These are phyloP conservation scores for Cladochytrium replicatum DNA, from an alignment of 192 early-diverging fungal species.

Conservation along the genomic window DNA sequence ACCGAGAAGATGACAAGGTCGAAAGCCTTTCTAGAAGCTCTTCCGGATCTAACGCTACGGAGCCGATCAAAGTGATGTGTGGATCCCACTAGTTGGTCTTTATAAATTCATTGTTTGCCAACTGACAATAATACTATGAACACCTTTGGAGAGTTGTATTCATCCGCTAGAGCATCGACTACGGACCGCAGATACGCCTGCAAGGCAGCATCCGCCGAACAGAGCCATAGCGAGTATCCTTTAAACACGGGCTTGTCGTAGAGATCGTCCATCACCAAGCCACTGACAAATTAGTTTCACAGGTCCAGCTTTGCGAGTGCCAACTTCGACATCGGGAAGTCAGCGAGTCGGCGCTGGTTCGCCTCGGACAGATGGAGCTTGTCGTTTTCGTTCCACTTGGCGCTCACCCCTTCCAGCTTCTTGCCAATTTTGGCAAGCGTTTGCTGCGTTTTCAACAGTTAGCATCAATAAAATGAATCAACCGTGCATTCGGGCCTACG, in stretches of 20 bases:
- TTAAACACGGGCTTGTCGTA: too few relatives aligned
- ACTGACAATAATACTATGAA: too few relatives aligned
- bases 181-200: too few relatives aligned
- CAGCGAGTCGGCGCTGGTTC: conserved; percentile 33
- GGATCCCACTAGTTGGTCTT: conserved; percentile 15
- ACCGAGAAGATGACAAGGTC: too few relatives aligned
- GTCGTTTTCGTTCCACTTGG: conserved; percentile 40
- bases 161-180: too few relatives aligned
- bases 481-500: conserved; percentile 19
- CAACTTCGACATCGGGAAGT: conserved; percentile 35
- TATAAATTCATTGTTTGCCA: too few relatives aligned
- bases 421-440: conserved; percentile 43
- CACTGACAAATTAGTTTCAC: conserved; percentile 28
- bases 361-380: conserved; percentile 36
- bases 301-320: conserved; percentile 22
- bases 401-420: conserved; percentile 43
- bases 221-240: too few relatives aligned
- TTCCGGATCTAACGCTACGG: conserved; percentile 6
- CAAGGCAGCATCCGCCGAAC: too few relatives aligned
- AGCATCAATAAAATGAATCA: conserved; percentile 1
- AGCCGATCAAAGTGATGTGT: conserved; percentile 26
- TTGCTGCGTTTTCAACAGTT: conserved; percentile 21
- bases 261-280: conserved; percentile 20
- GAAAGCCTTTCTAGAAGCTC: conserved; percentile 2
- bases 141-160: too few relatives aligned